Evolutionary conservation across 2,329 filamentous ascomycete genomes (phyloP), one percentile per base, ranked within the genome.

Genomic region (Claviceps digitariae): DNA sequence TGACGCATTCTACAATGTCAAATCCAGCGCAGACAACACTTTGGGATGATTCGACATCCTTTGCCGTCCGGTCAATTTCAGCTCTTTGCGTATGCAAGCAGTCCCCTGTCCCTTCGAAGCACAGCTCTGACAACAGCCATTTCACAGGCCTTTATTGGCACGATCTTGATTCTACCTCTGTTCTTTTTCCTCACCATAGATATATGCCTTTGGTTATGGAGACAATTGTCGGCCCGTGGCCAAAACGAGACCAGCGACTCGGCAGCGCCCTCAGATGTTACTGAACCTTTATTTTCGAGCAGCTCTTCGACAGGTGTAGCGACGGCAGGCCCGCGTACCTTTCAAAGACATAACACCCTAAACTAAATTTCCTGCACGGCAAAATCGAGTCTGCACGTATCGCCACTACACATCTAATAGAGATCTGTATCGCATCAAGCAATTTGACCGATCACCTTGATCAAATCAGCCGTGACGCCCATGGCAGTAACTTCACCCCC

Each of bases 401-500:
- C 38, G 23, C 48, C 48, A 31, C 21, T 15, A 45, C 4, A 29
- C 25, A 17, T n/a, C 31, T n/a, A 20, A 13, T 36, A 12, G 2
- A 13, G 23, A 41, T n/a, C 36, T 12, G 17, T 27, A 13, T 34
- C 25, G 27, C 27, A 38, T 65, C 65, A 71, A 54, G 74, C 74
- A 63, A 94, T 75, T 65, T 89, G 76, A 60, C 85, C 77, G 56
- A 96, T 64, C 40, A 94, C 87, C 76, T 95, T 96, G 67, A 97
- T 77, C 63, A 98, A 71, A 73, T 98, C 93, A 48, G 82, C 83
- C n/a, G 89, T 90, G 48, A 98, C 91, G 56, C 93, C 93, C 91
- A 97, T 97, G 29, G 93, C 93, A 36, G 93, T 98, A 52, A 97
- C 90, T 46, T 96, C 90, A 58, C 87, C 90, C 61, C 93, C 93